Evolutionary conservation across 169 alveolate genomes (phyloP), one percentile per base, ranked within the genome.

Genomic region (Eimeria acervulina): DNA sequence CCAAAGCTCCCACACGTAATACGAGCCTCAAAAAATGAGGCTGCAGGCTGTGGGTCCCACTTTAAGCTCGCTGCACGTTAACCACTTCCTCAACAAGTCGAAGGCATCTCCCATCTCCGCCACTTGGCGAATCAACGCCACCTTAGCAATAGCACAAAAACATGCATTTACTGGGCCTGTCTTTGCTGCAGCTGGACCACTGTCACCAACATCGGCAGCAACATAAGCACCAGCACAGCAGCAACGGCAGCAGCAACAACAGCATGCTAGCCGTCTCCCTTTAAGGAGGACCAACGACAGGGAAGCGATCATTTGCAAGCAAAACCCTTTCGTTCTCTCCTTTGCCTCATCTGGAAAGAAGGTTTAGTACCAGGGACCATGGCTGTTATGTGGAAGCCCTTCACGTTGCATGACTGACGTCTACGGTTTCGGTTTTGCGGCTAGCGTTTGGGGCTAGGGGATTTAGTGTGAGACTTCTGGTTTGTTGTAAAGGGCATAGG

Each of bases 21-120:
- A 44, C 78, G 23, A 31, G 78, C 78, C 4, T 68, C 44, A n/a
- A 68, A 1, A 68, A 2, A 61, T 23, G 40, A 31, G 23, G 78
- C 44, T 68, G 23, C 78, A 1, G 0, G 78, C 28, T 31, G 40
- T 44, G 31, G 5, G 44, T 68, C 96, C 95, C 61, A 96, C 98
- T 84, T 97, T 96, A 94, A 81, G 93, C 87, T 97, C 98, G 89
- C 96, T 95, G 97, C 97, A 95, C 7, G 85, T 55, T 76, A 95
- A 33, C 97, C 97, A 95, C 88, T 90, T 89, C 94, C 97, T 36
- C 51, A 95, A 26, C 93, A 55, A 74, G 38, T 89, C 95, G 42
- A 95, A 95, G 40, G 70, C 80, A 74, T 95, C 97, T 28, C 97
- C 97, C 31, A 90, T 88, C 81, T 95, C 97, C 38, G 95, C 95